Percentiles rank a stretch among this genome's conserved stretches.
Evolutionary conservation across 2,329 filamentous ascomycete species (phyloP).

Genomic region (Aspergillus intermedius): DNA sequence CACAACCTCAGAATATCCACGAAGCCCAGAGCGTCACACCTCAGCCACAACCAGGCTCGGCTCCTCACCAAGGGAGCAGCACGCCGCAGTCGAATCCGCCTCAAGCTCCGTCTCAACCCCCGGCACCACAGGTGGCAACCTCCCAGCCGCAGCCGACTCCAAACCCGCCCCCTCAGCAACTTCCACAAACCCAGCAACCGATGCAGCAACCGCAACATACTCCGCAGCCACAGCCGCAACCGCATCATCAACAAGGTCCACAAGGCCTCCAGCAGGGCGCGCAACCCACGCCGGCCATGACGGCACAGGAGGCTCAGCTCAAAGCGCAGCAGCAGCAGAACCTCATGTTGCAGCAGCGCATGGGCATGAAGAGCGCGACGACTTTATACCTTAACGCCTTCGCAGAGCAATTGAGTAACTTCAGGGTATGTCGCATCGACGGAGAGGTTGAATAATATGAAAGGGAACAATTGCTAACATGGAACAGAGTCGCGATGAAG

Average conservation of each 20-base stretch:
- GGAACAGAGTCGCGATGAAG: slow-evolving; percentile 50
- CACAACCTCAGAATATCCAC: slow-evolving; percentile 38
- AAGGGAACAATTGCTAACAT: slow-evolving; percentile 6
- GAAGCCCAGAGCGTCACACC: slow-evolving; percentile 37
- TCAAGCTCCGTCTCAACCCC: slow-evolving; percentile 29
- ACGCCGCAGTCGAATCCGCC: slow-evolving; percentile 32
- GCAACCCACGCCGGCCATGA: slow-evolving; percentile 33
- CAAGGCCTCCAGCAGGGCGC: slow-evolving; percentile 32
- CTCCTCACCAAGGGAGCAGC: slow-evolving; percentile 31
- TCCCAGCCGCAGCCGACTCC: slow-evolving; percentile 31
- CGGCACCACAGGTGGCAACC: slow-evolving; percentile 27
- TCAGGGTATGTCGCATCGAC: slow-evolving; percentile 46
- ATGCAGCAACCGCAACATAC: slow-evolving; percentile 27
- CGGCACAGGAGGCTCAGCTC: slow-evolving; percentile 33
- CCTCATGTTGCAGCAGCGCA: slow-evolving; percentile 33
- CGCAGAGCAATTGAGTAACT: slow-evolving; percentile 50
- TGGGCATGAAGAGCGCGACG: slow-evolving; percentile 36
- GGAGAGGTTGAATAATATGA: background rate
- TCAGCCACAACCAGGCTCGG: slow-evolving; percentile 38
- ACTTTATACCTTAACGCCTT: slow-evolving; percentile 51
- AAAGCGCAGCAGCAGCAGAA: slow-evolving; percentile 37
- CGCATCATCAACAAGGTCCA: slow-evolving; percentile 29
- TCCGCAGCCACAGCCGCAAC: slow-evolving; percentile 24
- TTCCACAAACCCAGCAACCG: slow-evolving; percentile 26
- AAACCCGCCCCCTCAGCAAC: slow-evolving; percentile 29